Evolutionary conservation across 225 moss, liverwort and hornwort genomes (phyloP), one percentile per base, ranked within the genome.

Genomic region (Pseudoscleropodium purum): DNA sequence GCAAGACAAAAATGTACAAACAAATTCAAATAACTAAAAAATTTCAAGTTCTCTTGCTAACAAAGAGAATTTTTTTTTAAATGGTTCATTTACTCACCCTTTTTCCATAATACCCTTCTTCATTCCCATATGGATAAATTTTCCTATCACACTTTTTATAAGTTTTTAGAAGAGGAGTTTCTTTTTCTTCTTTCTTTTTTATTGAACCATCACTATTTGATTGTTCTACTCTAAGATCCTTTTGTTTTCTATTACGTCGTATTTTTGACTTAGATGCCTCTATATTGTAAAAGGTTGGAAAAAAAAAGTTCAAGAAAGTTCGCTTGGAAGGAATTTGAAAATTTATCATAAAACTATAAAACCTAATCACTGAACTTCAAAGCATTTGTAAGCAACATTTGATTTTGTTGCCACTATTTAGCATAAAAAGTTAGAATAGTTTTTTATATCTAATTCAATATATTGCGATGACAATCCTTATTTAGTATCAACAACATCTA

Each of bases 291-390:
- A 65, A 25, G 6, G 2, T 34, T 47, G 19, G 4, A 13, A 54
- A n/a, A n/a, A 24, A 79, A 29, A 15, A 11, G 0, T 26, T 37
- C 0, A n/a, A n/a, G 3, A 79, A 57, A 9, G 1, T 11, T 79
- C 11, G 39, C 27, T 59, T 11, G 3, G 7, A 29, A 29, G 2
- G 5, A 39, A 2, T 59, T 27, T 1, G 1, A 59, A 57, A 26
- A 25, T 25, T 56, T 59, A 27, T 27, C 11, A 26, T 11, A 27
- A 7, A 37, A 11, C 7, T 27, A 11, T 27, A 26, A 39, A 79
- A 59, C 4, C 26, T 27, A n/a, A 26, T n/a, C 1, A 1, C 0
- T 3, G 0, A 57, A 57, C 27, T 57, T 57, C 11, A n/a, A 36
- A 56, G 10, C 26, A 79, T 57, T n/a, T 25, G 2, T 37, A 10